phyloP scores from a whole-genome alignment of 345 rosid species.

The Heritiera fomes region DNA sequence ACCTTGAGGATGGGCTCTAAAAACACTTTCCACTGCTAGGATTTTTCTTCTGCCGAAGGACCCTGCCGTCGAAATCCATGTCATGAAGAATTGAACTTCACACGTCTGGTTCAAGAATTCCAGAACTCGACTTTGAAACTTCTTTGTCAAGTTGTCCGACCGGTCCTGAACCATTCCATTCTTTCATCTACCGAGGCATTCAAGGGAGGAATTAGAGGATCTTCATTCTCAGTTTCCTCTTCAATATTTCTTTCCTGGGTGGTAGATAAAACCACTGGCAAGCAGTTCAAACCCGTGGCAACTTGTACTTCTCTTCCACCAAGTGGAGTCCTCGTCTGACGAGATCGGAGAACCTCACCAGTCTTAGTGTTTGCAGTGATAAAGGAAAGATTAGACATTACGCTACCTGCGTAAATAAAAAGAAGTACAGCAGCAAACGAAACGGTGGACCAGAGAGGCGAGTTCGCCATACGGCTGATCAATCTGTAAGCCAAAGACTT shows the following conservation, averaged over 20 bases:
- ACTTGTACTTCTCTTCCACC: constrained; percentile 10
- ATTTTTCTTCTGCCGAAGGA: constrained; percentile 56
- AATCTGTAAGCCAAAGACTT: neutral
- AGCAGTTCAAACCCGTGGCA: constrained; percentile 3
- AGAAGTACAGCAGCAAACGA: constrained; percentile 29
- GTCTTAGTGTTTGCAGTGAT: neutral
- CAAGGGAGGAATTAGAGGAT: constrained; percentile 48
- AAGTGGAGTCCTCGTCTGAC: neutral
- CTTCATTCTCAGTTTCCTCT: constrained; percentile 22
- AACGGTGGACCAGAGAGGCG: constrained; percentile 22
- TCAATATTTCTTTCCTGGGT: constrained; percentile 19
- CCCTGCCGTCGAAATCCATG: constrained; percentile 70
- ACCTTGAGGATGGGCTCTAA: constrained; percentile 64
- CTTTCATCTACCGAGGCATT: constrained; percentile 52
- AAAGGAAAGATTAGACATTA: constrained; percentile 3
- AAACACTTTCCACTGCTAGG: constrained; percentile 57
- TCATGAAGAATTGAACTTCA: constrained; percentile 69
- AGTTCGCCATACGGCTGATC: constrained; percentile 22
- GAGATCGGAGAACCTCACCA: neutral
- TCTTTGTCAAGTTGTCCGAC: constrained; percentile 44
- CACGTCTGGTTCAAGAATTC: constrained; percentile 51
- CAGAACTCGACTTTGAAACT: constrained; percentile 52
- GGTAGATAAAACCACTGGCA: constrained; percentile 1
- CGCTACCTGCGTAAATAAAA: constrained; percentile 30
- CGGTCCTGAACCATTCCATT: constrained; percentile 49